Conservation (phyloP, 2,329 filamentous ascomycete genomes). For the Microsporum ferrugineum region DNA sequence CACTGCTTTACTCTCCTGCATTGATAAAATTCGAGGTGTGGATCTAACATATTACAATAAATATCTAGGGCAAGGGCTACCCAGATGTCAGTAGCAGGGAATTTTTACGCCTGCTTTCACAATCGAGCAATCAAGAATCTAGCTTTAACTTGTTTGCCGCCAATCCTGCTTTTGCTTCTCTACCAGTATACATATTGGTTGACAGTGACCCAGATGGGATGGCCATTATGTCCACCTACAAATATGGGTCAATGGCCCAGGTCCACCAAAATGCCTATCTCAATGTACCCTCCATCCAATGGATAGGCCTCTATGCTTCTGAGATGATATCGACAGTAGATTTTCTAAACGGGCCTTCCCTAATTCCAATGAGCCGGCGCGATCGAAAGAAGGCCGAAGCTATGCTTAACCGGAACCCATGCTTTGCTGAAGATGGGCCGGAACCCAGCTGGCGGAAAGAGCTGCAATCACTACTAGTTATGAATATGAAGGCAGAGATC, state of each 20-base stretch:
- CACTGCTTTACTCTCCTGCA: background rate
- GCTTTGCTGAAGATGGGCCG: slow-evolving; percentile 34
- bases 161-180: background rate
- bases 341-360: slow-evolving; percentile 16
- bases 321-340: slow-evolving; percentile 25
- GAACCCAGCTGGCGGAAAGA: slow-evolving; percentile 40
- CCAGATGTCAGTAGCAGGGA: slow-evolving; percentile 48
- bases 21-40: background rate
- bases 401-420: slow-evolving; percentile 41
- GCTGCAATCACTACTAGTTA: slow-evolving; percentile 50
- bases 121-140: slow-evolving; percentile 16
- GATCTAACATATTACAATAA: background rate
- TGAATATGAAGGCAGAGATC: slow-evolving; percentile 52
- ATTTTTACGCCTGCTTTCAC: slow-evolving; percentile 40
- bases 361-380: slow-evolving; percentile 40
- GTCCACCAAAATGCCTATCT: slow-evolving; percentile 42
- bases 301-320: slow-evolving; percentile 46
- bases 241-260: slow-evolving; percentile 47
- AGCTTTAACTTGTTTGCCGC: background rate
- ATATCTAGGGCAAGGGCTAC: slow-evolving; percentile 50
- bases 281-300: slow-evolving; percentile 40
- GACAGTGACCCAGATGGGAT: slow-evolving; percentile 54
- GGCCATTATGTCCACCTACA: slow-evolving; percentile 52
- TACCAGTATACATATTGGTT: slow-evolving; percentile 42
- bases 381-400: slow-evolving; percentile 45